These are phyloP conservation scores for Pythium apleroticum DNA, from an alignment of 352 stramenopile genomes.

Conservation along the genomic window DNA sequence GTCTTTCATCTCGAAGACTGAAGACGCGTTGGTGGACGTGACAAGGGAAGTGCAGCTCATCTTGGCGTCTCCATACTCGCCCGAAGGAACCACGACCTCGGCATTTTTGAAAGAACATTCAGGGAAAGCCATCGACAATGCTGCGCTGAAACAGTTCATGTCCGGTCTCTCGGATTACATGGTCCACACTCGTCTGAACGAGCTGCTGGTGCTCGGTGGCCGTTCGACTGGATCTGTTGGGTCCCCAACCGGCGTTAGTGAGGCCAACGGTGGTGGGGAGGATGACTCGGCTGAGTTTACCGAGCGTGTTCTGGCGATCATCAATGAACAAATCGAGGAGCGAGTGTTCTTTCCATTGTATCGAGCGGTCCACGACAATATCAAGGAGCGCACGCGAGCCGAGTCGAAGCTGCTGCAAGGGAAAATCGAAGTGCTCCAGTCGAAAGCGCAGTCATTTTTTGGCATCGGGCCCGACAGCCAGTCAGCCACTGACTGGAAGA, in stretches of 20 bases:
- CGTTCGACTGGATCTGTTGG: conserved; percentile 25
- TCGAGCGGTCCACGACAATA: conserved; percentile 59
- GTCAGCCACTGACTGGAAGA: conserved; percentile 61
- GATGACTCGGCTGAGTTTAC: conserved; percentile 48
- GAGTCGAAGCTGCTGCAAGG: conserved; percentile 74
- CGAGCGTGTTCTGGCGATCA: conserved; percentile 63
- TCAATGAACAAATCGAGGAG: conserved; percentile 85
- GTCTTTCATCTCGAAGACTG: conserved; percentile 79
- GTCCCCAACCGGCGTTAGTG: conserved; percentile 24
- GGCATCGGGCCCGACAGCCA: conserved; percentile 69
- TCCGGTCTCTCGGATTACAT: conserved; percentile 76
- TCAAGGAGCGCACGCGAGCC: conserved; percentile 53
- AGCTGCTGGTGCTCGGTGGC: conserved; percentile 63
- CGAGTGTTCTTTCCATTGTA: conserved; percentile 83
- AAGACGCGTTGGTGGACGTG: conserved; percentile 73
- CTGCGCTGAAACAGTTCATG: conserved; percentile 75
- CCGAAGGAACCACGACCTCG: conserved; percentile 71
- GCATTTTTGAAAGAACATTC: conserved; percentile 73
- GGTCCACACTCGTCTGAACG: conserved; percentile 78
- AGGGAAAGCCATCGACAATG: conserved; percentile 44
- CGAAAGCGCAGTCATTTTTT: conserved; percentile 83
- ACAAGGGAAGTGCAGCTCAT: conserved; percentile 81
- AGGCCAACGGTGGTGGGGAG: conserved; percentile 28
- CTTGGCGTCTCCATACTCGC: conserved; percentile 80
- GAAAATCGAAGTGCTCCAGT: conserved; percentile 80